These are phyloP conservation scores for Pseudogymnoascus sp. DNA, from an alignment of 2,329 filamentous ascomycete genomes.

Conservation along the genomic window DNA sequence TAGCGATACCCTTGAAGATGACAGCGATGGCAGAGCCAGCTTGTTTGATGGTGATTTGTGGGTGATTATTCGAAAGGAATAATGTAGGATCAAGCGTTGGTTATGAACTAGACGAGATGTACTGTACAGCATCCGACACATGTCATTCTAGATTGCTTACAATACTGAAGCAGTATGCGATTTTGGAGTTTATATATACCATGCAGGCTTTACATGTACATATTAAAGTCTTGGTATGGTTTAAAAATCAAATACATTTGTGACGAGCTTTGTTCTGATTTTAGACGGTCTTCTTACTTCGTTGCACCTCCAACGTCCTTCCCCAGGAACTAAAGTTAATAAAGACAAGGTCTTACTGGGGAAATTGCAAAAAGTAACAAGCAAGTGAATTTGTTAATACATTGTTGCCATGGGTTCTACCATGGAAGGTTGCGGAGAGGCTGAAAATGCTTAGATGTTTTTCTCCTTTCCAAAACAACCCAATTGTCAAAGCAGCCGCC, in stretches of 20 bases:
- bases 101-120: not conserved
- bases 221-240: not conserved
- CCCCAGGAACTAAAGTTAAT: not conserved
- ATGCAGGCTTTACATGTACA: not conserved
- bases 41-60: not conserved
- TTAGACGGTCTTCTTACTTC: not conserved
- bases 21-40: not conserved
- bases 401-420: not conserved
- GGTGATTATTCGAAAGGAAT: not conserved
- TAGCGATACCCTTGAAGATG: not conserved
- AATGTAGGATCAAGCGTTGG: not conserved
- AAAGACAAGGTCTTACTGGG: not conserved
- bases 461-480: not conserved
- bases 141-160: not conserved
- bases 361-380: too few species aligned
- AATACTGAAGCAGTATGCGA: not conserved
- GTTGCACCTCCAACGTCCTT: not conserved
- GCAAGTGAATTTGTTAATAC: not conserved
- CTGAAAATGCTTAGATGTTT: not conserved
- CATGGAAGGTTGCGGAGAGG: not conserved
- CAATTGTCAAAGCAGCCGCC: not conserved
- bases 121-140: not conserved
- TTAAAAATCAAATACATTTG: not conserved
- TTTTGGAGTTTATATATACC: not conserved
- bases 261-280: not conserved